These are phyloP conservation scores for Platanus orientalis DNA, from an alignment of 164 flowering plant species.

Conservation along the genomic window DNA sequence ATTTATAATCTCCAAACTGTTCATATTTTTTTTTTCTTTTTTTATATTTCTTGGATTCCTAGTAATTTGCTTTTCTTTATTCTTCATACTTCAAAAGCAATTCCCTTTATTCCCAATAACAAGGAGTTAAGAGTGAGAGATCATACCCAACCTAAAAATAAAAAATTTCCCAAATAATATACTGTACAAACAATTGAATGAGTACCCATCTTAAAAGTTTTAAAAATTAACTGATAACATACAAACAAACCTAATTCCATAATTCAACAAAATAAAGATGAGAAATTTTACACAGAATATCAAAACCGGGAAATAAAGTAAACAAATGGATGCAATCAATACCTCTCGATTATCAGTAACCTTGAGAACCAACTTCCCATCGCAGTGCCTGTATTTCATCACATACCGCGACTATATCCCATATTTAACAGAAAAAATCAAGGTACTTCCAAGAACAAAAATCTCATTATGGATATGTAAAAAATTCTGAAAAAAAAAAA, in stretches of 20 bases:
- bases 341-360: conserved; percentile 94
- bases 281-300: not conserved
- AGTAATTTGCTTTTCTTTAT: too few species aligned
- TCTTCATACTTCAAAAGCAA: too few species aligned
- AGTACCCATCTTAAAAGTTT: not conserved
- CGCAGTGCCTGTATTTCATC: conserved; percentile 86
- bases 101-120: too few species aligned
- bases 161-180: too few species aligned
- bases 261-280: not conserved
- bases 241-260: too few species aligned
- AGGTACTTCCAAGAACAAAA: conserved; percentile 3
- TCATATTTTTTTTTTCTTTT: too few species aligned
- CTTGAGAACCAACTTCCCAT: conserved; percentile 92
- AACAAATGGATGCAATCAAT: not conserved
- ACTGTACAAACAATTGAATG: not conserved
- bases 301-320: not conserved
- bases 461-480: not conserved
- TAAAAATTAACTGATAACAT: not conserved
- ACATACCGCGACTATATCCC: conserved; percentile 59
- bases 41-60: too few species aligned
- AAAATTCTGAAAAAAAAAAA: not conserved
- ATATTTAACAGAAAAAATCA: conserved; percentile 3
- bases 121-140: too few species aligned
- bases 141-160: too few species aligned
- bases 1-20: too few species aligned